phyloP scores from a whole-genome alignment of 352 stramenopile species.

The Phytophthora multivora region DNA sequence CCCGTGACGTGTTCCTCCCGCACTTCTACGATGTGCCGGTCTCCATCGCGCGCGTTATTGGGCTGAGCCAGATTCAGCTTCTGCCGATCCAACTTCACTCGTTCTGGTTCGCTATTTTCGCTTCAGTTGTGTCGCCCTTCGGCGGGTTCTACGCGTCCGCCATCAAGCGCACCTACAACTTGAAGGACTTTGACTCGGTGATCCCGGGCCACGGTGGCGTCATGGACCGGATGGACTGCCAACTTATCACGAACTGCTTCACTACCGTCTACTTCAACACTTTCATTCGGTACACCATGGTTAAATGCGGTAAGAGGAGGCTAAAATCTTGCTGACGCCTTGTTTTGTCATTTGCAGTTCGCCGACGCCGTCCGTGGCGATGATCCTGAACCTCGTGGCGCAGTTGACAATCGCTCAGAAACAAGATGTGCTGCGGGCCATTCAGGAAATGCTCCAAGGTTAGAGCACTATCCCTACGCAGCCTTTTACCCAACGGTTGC shows the following conservation, averaged over 20 bases:
- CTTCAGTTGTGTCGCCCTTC: slow-evolving; percentile 98
- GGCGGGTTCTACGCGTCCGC: slow-evolving; percentile 98
- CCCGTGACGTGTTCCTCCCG: slow-evolving; percentile 64
- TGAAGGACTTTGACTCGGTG: slow-evolving; percentile 99
- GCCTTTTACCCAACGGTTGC: slow-evolving; percentile 5
- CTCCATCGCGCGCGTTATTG: slow-evolving; percentile 82
- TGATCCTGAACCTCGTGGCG: slow-evolving; percentile 79
- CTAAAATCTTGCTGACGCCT: background rate
- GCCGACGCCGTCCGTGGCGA: slow-evolving; percentile 56
- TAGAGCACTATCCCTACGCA: slow-evolving; percentile 18
- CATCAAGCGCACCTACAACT: slow-evolving; percentile 98
- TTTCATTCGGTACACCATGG: slow-evolving; percentile 88
- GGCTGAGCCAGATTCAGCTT: slow-evolving; percentile 77
- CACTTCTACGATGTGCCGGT: slow-evolving; percentile 69
- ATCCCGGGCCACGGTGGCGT: slow-evolving; percentile 98
- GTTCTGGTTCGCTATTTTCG: slow-evolving; percentile 96
- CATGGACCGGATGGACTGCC: slow-evolving; percentile 98
- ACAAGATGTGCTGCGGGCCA: slow-evolving; percentile 63
- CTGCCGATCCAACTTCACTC: slow-evolving; percentile 95
- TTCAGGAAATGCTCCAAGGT: slow-evolving; percentile 65
- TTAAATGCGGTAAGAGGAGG: too few species aligned
- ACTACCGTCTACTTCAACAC: slow-evolving; percentile 98
- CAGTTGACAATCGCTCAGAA: slow-evolving; percentile 74
- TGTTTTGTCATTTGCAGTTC: slow-evolving; percentile 40
- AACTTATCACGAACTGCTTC: slow-evolving; percentile 95